phyloP scores from a whole-genome alignment of 352 stramenopile species.

The Aphanomyces cochlioides region DNA sequence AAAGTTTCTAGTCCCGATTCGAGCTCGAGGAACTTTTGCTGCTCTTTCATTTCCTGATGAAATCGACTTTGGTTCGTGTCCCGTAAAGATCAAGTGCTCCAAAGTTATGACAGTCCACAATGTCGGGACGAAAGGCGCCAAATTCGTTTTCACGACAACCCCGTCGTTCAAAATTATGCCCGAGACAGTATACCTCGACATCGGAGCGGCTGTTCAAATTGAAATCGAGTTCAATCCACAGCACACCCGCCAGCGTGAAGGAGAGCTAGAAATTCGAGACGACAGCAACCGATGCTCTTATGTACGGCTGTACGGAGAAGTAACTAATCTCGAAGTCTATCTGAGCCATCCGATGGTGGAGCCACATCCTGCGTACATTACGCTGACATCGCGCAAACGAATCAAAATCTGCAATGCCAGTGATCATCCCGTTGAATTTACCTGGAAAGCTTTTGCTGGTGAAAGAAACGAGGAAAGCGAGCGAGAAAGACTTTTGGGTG shows the following conservation, averaged over 20 bases:
- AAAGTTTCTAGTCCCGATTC: slow-evolving; percentile 91
- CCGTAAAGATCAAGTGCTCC: slow-evolving; percentile 77
- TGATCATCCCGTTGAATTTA: slow-evolving; percentile 88
- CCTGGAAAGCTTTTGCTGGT: slow-evolving; percentile 89
- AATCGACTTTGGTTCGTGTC: slow-evolving; percentile 79
- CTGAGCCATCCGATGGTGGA: slow-evolving; percentile 82
- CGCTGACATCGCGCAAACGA: slow-evolving; percentile 82
- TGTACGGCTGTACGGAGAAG: slow-evolving; percentile 66
- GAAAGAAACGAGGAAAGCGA: slow-evolving; percentile 73
- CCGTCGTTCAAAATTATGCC: slow-evolving; percentile 64
- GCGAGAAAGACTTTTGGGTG: slow-evolving; percentile 66
- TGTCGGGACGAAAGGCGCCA: slow-evolving; percentile 69
- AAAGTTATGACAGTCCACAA: slow-evolving; percentile 88
- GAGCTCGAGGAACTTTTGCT: slow-evolving; percentile 72
- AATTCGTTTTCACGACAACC: slow-evolving; percentile 68
- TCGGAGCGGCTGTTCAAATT: slow-evolving; percentile 69
- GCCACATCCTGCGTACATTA: slow-evolving; percentile 88
- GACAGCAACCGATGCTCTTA: slow-evolving; percentile 65
- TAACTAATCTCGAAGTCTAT: slow-evolving; percentile 88
- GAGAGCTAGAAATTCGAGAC: slow-evolving; percentile 81
- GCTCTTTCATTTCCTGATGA: slow-evolving; percentile 89
- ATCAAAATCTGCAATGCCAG: slow-evolving; percentile 92
- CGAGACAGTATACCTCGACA: slow-evolving; percentile 53
- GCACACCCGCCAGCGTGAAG: slow-evolving; percentile 40
- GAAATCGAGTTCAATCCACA: slow-evolving; percentile 55